Percentiles rank a stretch among this genome's conserved stretches.
These are phyloP conservation scores for Monosporascus sp. DNA, from an alignment of 2,329 filamentous ascomycete genomes.

Conservation along the genomic window DNA sequence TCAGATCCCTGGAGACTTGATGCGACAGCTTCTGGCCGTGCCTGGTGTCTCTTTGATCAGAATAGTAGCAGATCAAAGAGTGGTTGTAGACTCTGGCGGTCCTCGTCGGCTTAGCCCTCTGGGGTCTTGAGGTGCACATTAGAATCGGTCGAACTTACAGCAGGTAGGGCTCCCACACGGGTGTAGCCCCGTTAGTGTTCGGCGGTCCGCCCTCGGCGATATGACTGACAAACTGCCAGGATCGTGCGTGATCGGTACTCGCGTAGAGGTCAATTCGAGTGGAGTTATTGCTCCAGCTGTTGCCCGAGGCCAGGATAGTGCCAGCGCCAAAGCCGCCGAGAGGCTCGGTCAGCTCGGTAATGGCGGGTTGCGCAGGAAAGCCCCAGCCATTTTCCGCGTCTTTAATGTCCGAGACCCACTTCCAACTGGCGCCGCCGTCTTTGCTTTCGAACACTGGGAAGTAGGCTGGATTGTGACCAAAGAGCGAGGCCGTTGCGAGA, in stretches of 20 bases:
- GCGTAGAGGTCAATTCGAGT: slow-evolving; percentile 67
- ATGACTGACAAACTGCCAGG: slow-evolving; percentile 61
- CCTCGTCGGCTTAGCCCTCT: not conserved
- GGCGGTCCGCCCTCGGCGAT: slow-evolving; percentile 57
- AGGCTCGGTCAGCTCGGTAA: slow-evolving; percentile 54
- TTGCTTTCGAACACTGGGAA: slow-evolving; percentile 47
- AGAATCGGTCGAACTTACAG: slow-evolving; percentile 23
- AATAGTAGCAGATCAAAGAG: slow-evolving; percentile 60
- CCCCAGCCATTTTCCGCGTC: slow-evolving; percentile 61
- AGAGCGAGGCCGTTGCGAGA: slow-evolving; percentile 36
- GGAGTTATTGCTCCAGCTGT: slow-evolving; percentile 50
- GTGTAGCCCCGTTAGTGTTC: slow-evolving; percentile 55
- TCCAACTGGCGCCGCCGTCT: slow-evolving; percentile 53
- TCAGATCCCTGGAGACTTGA: slow-evolving; percentile 53
- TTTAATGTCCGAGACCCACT: slow-evolving; percentile 54
- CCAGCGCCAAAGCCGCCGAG: slow-evolving; percentile 54
- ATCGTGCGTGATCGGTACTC: slow-evolving; percentile 50
- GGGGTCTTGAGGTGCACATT: not conserved
- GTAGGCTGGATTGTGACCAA: slow-evolving; percentile 18
- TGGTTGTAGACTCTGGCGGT: slow-evolving; percentile 43
- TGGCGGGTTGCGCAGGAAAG: slow-evolving; percentile 60
- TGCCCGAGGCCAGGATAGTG: slow-evolving; percentile 56
- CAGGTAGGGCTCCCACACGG: slow-evolving; percentile 68
- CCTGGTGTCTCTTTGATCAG: slow-evolving; percentile 59
- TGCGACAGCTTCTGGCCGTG: slow-evolving; percentile 66